phyloP scores from a whole-genome alignment of 2,329 filamentous ascomycete species.

The Aureobasidium leucospermi region DNA sequence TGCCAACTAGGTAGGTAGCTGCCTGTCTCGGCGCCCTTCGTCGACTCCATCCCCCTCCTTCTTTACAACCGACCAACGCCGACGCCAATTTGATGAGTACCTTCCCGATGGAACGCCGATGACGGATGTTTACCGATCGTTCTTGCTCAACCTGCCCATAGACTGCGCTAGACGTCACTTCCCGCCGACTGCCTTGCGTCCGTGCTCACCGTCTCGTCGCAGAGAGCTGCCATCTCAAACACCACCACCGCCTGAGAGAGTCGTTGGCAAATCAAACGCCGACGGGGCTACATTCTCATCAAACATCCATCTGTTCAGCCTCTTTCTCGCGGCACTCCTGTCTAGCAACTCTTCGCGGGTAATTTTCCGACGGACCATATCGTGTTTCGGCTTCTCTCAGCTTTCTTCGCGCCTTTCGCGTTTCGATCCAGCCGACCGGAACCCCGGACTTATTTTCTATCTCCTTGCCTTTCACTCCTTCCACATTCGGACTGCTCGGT shows the following conservation, averaged over 20 bases:
- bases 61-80: slow-evolving; percentile 1
- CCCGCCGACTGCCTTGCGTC: background rate
- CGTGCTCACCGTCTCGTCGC: background rate
- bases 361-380: slow-evolving; percentile 4
- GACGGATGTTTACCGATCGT: slow-evolving; percentile 13
- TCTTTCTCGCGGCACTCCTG: background rate
- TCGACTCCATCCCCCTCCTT: background rate
- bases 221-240: background rate
- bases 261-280: slow-evolving; percentile 5
- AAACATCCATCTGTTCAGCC: slow-evolving; percentile 7
- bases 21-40: slow-evolving; percentile 2
- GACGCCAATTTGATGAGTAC: slow-evolving; percentile 12
- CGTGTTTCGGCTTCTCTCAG: slow-evolving; percentile 5
- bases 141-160: slow-evolving; percentile 7
- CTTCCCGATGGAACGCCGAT: slow-evolving; percentile 13
- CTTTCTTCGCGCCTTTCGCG: slow-evolving; percentile 6
- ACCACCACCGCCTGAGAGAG: background rate
- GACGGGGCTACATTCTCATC: slow-evolving; percentile 1
- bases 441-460: slow-evolving; percentile 5
- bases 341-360: background rate
- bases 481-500: background rate
- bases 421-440: slow-evolving; percentile 1
- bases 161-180: slow-evolving; percentile 4
- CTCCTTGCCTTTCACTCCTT: background rate
- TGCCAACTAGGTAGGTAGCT: background rate